Base-by-base conservation (phyloP, 805 yeast species). In the Pichia paraexigua region DNA sequence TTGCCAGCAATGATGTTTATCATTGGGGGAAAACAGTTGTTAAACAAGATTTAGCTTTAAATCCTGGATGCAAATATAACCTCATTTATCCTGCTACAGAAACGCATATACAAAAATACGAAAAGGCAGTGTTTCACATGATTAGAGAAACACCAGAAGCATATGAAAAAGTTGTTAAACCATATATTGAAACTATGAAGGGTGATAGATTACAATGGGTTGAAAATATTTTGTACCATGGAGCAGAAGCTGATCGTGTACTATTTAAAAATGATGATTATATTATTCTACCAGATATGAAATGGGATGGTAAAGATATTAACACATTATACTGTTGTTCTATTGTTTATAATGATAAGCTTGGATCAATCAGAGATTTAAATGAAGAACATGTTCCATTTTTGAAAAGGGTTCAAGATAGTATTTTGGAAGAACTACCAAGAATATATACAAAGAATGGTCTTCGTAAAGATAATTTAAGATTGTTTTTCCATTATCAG, bases 191-290 rank as follows among this genome's bases (percentile, higher is more conserved):
- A 15, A 76, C 85, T 2, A 85, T 83, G 85, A 75, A 77, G 45
- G 94, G 94, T 2, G 85, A 80, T 47, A 70, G 96, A 47, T 72
- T 92, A 45, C 79, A 86, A 61, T 92, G 99, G 99, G 97, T 94
- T 2, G 73, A 80, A 54, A 91, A 90, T 60, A 92, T 92, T 49
- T 69, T 94, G 44, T 78, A 75, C 62, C 76, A 87, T 46, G 95
- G 91, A 4, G 88, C 85, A 24, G 99, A 92, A 65, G 76, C 88
- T 0, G 97, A 91, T 35, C 70, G 88, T 21, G 80, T 92, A n/a
- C 73, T 90, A 2, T 76, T 74, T 58, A 81, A 84, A 47, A 85
- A 88, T 55, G 77, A 80, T 30, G 78, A 78, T 21, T 88, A 87
- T 61, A 80, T 90, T 6, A 68, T 94, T 45, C 72, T 91, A 42